phyloP scores from a whole-genome alignment of 2,329 filamentous ascomycete species.

The Cercospora brassicicola region DNA sequence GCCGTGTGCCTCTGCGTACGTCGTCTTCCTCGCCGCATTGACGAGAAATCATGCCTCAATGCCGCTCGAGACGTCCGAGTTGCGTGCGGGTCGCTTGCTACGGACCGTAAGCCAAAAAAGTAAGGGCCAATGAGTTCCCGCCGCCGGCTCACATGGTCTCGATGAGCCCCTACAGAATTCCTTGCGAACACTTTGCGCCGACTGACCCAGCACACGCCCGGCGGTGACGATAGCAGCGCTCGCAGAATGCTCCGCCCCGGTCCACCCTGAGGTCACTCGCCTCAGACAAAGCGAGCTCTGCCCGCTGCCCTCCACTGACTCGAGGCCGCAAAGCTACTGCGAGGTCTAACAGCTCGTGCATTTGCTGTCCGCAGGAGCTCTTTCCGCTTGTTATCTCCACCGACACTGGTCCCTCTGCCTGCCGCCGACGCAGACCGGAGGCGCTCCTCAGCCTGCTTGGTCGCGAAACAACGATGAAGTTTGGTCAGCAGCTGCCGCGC shows the following conservation, averaged over 20 bases:
- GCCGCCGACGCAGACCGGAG: conserved; percentile 5
- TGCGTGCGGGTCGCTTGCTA: not conserved
- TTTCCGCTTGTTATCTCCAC: not conserved
- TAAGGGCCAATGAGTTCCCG: not conserved
- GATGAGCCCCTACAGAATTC: not conserved
- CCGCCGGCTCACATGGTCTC: not conserved
- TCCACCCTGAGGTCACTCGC: not conserved
- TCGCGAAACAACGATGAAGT: conserved; percentile 37
- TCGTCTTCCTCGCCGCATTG: not conserved
- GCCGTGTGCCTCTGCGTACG: not conserved
- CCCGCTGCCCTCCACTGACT: not conserved
- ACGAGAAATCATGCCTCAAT: not conserved
- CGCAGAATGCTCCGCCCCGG: not conserved
- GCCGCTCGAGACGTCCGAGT: not conserved
- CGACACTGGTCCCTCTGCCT: not conserved
- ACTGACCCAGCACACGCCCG: not conserved
- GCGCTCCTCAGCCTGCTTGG: not conserved
- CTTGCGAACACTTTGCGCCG: conserved; percentile 7
- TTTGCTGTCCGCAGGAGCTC: not conserved
- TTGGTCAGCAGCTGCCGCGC: conserved; percentile 63
- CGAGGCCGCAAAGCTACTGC: conserved; percentile 1
- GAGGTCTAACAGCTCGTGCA: not conserved
- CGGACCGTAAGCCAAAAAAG: not conserved
- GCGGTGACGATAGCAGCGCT: not conserved
- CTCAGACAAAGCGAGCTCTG: not conserved